Evolutionary conservation across 345 rosid species (phyloP).

Genomic region (Zanthoxylum bungeanum): DNA sequence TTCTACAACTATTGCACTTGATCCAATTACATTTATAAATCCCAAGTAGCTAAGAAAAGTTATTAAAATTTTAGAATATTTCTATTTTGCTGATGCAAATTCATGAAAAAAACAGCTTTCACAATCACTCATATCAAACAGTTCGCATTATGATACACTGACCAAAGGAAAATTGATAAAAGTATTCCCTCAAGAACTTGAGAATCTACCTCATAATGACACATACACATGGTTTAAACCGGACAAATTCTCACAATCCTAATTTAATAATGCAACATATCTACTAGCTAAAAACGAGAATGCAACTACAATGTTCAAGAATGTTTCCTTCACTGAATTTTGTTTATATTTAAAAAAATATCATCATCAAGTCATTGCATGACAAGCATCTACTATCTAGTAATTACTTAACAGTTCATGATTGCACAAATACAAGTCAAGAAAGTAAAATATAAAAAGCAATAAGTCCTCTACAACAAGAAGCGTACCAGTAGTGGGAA

Average conservation of each 20-base stretch:
- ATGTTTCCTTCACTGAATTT: not conserved
- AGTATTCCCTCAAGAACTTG: not conserved
- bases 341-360: not conserved
- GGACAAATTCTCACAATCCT: not conserved
- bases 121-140: not conserved
- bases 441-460: not conserved
- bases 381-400: not conserved
- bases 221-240: not conserved
- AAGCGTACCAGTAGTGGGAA: slow-evolving; percentile 79
- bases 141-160: not conserved
- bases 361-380: not conserved
- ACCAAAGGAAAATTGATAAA: not conserved
- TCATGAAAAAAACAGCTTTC: not conserved
- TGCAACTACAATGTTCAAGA: not conserved
- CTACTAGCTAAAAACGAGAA: not conserved
- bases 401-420: not conserved
- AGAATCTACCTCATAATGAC: not conserved
- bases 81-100: not conserved
- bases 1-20: not conserved
- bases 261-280: not conserved
- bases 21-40: not conserved
- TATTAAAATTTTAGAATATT: not conserved
- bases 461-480: not conserved
- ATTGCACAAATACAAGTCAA: not conserved
- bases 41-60: not conserved